Evolutionary conservation across 2,329 filamentous ascomycete species (phyloP).

Genomic region (Metarhizium robertsii): DNA sequence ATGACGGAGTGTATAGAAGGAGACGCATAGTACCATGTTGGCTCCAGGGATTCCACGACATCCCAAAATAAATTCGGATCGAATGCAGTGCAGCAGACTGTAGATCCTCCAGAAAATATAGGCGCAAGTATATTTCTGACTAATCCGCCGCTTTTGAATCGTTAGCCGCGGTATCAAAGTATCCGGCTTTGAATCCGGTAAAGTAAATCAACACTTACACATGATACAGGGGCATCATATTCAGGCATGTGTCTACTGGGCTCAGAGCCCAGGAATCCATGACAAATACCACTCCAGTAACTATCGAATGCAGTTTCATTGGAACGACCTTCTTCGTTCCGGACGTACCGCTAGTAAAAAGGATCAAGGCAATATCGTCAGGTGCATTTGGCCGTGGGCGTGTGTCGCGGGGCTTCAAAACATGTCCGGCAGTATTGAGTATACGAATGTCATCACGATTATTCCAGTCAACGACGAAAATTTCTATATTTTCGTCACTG

Average conservation of each 20-base stretch:
- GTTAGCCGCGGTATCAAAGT: neutral
- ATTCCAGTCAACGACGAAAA: slow-evolving; percentile 29
- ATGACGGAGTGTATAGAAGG: slow-evolving; percentile 49
- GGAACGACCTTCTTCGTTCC: slow-evolving; percentile 51
- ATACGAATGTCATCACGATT: slow-evolving; percentile 27
- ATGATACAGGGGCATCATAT: slow-evolving; percentile 52
- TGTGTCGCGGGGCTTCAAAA: slow-evolving; percentile 1
- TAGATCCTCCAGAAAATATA: slow-evolving; percentile 42
- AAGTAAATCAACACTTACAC: slow-evolving; percentile 28
- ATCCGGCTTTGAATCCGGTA: neutral
- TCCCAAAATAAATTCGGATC: slow-evolving; percentile 49
- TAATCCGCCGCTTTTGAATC: slow-evolving; percentile 34
- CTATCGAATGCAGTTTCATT: slow-evolving; percentile 38
- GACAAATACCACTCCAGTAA: slow-evolving; percentile 41
- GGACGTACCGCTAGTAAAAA: slow-evolving; percentile 49
- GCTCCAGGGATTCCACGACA: slow-evolving; percentile 33
- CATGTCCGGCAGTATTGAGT: slow-evolving; percentile 7
- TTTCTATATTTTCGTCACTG: slow-evolving; percentile 21
- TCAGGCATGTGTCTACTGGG: slow-evolving; percentile 38
- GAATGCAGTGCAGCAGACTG: slow-evolving; percentile 44
- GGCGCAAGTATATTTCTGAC: slow-evolving; percentile 46
- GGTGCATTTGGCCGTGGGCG: slow-evolving; percentile 26
- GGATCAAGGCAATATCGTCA: slow-evolving; percentile 39
- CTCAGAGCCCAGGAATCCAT: slow-evolving; percentile 43
- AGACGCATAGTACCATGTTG: slow-evolving; percentile 50